phyloP scores from a whole-genome alignment of 1,284 basidiomycete genomes.

The Melampsora larici-populina region DNA sequence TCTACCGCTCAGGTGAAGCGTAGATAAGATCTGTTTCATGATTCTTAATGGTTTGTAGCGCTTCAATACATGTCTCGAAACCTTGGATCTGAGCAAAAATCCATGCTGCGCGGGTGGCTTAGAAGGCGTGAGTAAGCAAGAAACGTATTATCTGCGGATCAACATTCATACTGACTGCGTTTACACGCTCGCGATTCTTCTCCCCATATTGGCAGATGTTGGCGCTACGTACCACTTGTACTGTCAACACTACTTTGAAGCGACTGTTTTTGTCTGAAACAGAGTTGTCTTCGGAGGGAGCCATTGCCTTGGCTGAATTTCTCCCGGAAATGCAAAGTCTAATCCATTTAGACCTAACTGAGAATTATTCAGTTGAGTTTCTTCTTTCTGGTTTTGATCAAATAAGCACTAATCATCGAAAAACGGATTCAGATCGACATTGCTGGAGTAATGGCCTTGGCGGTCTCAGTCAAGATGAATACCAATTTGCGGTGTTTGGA shows the following conservation, averaged over 20 bases:
- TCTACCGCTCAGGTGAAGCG: not conserved
- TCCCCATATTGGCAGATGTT: slow-evolving; percentile 62
- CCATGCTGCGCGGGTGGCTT: slow-evolving; percentile 82
- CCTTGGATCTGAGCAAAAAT: slow-evolving; percentile 86
- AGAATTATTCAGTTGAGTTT: slow-evolving; percentile 47
- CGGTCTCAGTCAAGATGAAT: slow-evolving; percentile 76
- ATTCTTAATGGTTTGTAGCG: slow-evolving; percentile 60
- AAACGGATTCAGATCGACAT: slow-evolving; percentile 63
- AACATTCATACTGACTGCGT: not conserved
- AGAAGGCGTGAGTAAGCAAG: slow-evolving; percentile 68
- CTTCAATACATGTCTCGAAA: slow-evolving; percentile 91
- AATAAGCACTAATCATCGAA: not conserved
- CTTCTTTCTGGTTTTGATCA: slow-evolving; percentile 8
- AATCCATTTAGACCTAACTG: slow-evolving; percentile 66
- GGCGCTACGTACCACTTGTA: slow-evolving; percentile 84
- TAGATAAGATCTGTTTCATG: not conserved
- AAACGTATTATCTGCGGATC: not conserved
- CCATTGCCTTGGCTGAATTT: slow-evolving; percentile 93
- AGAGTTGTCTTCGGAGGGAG: slow-evolving; percentile 73
- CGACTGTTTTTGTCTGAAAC: slow-evolving; percentile 87
- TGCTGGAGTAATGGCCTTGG: slow-evolving; percentile 87
- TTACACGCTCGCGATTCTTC: slow-evolving; percentile 37
- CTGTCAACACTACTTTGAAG: slow-evolving; percentile 85
- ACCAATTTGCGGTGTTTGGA: slow-evolving; percentile 84
- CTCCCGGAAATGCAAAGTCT: slow-evolving; percentile 81